phyloP scores from a whole-genome alignment of 129 eudicot genomes.

The Smallanthus sonchifolius region DNA sequence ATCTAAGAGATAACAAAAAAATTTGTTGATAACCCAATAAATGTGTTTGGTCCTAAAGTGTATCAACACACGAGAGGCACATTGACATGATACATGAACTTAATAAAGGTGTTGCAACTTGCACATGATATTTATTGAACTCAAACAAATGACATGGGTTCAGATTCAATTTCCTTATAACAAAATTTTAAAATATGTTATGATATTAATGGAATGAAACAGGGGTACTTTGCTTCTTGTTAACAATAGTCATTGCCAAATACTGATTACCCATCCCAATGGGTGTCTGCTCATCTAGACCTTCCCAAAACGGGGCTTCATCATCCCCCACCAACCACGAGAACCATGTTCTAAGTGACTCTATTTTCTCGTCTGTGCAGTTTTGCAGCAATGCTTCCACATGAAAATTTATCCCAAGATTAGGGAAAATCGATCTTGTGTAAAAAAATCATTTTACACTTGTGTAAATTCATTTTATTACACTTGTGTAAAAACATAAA shows the following conservation, averaged over 20 bases:
- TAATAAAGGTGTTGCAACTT: not conserved
- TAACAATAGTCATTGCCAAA: conserved; percentile 82
- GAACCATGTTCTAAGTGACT: conserved; percentile 67
- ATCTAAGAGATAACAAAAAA: too few relatives aligned
- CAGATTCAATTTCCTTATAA: not conserved
- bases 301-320: conserved; percentile 99
- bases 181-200: not conserved
- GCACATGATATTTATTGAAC: not conserved
- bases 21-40: not conserved
- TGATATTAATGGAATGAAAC: conserved; percentile 54
- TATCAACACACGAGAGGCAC: not conserved
- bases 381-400: conserved; percentile 76
- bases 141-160: conserved; percentile 3
- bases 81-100: not conserved
- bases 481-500: too few relatives aligned
- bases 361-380: conserved; percentile 88
- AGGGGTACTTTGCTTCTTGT: conserved; percentile 86
- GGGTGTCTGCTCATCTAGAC: conserved; percentile 82
- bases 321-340: conserved; percentile 98
- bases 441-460: too few relatives aligned
- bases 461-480: too few relatives aligned
- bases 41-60: not conserved
- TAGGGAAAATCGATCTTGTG: too few relatives aligned
- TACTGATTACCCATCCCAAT: conserved; percentile 93
- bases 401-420: conserved; percentile 88